These are phyloP conservation scores for Lentinus tigrinus DNA, from an alignment of 768 basidiomycete species.

Conservation along the genomic window DNA sequence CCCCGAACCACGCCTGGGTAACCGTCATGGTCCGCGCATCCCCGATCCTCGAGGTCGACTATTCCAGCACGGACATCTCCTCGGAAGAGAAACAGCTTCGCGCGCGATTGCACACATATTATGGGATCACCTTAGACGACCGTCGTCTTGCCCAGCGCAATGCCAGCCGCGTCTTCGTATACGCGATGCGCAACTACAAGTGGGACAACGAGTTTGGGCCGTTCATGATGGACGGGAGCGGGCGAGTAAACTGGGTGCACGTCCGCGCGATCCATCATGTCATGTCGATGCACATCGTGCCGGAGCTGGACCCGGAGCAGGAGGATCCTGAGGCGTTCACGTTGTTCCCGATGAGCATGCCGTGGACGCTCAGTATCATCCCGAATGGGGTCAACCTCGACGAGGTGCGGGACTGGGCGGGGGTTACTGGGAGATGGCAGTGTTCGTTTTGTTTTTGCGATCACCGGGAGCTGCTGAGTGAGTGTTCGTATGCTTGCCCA, in stretches of 20 bases:
- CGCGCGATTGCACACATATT: conserved; percentile 53
- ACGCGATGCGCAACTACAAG: conserved; percentile 58
- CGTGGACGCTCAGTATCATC: conserved; percentile 52
- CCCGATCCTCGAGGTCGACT: conserved; percentile 42
- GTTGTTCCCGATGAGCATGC: conserved; percentile 49
- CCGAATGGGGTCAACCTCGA: conserved; percentile 38
- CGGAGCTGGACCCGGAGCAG: conserved; percentile 24
- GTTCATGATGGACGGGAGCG: conserved; percentile 43
- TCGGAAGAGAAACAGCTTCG: conserved; percentile 45
- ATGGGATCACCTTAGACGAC: conserved; percentile 53
- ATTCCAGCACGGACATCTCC: conserved; percentile 19
- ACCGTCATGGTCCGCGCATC: conserved; percentile 41
- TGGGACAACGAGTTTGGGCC: conserved; percentile 56
- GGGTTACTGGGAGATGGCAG: conserved; percentile 57
- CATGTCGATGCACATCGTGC: conserved; percentile 52
- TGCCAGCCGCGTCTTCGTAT: conserved; percentile 54
- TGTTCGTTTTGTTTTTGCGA: conserved; percentile 70
- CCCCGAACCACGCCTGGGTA: conserved; percentile 54
- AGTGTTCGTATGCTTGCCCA: conserved; percentile 23
- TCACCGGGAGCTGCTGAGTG: conserved; percentile 63
- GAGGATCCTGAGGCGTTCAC: conserved; percentile 14
- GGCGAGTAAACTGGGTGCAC: conserved; percentile 58
- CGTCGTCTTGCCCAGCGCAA: conserved; percentile 31
- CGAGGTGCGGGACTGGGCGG: conserved; percentile 52
- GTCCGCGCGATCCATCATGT: conserved; percentile 54